Conservation (phyloP, 495 filamentous ascomycete genomes). For the Mycothermus thermophilus region DNA sequence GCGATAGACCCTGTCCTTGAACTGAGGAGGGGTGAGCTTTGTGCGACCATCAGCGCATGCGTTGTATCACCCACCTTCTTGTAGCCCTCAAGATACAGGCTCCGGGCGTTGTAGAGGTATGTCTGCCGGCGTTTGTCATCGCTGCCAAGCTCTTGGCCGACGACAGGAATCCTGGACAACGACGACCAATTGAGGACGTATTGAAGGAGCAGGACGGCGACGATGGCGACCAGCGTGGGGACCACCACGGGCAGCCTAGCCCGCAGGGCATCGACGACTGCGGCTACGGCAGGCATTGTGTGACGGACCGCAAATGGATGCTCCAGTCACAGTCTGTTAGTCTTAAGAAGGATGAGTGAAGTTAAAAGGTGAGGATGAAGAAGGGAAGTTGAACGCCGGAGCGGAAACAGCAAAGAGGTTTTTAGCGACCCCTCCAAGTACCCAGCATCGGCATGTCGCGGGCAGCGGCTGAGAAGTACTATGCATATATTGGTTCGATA, state of each 20-base stretch:
- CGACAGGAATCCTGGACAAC: constrained; percentile 14
- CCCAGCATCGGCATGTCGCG: no score
- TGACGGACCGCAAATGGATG: no score
- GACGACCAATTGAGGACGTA: constrained; percentile 6
- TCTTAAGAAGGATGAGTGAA: no score
- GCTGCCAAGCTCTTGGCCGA: constrained; percentile 17
- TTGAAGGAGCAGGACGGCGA: constrained; percentile 15
- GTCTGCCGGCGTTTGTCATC: constrained; percentile 22
- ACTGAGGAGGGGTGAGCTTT: constrained; percentile 6
- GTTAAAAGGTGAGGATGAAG: no score
- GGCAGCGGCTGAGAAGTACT: no score
- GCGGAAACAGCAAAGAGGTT: no score
- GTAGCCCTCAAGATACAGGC: constrained; percentile 23
- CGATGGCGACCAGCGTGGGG: constrained; percentile 10
- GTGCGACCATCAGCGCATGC: no score
- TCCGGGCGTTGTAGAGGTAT: constrained; percentile 12
- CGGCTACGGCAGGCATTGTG: not conserved
- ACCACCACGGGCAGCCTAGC: constrained; percentile 19
- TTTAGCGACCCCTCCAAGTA: no score
- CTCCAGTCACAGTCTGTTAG: no score
- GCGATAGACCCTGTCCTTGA: constrained; percentile 22
- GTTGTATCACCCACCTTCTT: constrained; percentile 12
- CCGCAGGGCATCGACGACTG: constrained; percentile 2
- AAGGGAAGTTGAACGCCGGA: no score
- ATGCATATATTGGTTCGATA: no score